Evolutionary conservation across 441 rosid genomes (phyloP), one percentile per base, ranked within the genome.

Genomic region (Rhodomyrtus psidioides): DNA sequence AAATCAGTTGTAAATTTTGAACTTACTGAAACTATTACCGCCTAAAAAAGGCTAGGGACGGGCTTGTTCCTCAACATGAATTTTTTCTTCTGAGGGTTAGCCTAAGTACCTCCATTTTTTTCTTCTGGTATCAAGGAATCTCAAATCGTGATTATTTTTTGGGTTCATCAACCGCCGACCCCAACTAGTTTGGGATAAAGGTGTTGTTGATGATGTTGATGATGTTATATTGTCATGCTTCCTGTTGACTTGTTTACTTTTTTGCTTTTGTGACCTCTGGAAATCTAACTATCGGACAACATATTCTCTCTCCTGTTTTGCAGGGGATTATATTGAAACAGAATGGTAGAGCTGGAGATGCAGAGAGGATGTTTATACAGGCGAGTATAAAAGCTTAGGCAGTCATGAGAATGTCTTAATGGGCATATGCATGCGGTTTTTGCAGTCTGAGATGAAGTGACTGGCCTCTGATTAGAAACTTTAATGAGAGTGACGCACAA

Each of bases 281-380:
- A 55, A 70, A 44, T 55, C 34, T 34, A 21, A n/a, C 55, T 24
- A 60, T 9, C 62, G 26, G 56, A 55, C 23, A 26, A 15, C 58
- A 54, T 54, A 30, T 82, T 54, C 42, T 82, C 49, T 53, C 44
- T 2, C 16, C 16, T 82, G 17, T 87, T 89, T 81, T 89, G 86
- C 90, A 97, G 99, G 99, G 99, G 85, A 95, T 97, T 85, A 83
- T 97, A 89, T 84, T 96, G 88, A 96, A 93, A 93, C 97, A 96
- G 91, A 94, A 95, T 86, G 97, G 98, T 70, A 96, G 89, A 81
- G 87, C 87, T 55, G 98, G 98, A 86, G 98, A 94, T 81, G 97
- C 99, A 34, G 98, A 94, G 93, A 96, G 99, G 93, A 97, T 97
- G 99, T 96, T 97, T 91, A 95, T 97, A 79, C 99, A 97, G 89